These are phyloP conservation scores for Meira nashicola DNA, from an alignment of 1,284 basidiomycete species.

Conservation along the genomic window DNA sequence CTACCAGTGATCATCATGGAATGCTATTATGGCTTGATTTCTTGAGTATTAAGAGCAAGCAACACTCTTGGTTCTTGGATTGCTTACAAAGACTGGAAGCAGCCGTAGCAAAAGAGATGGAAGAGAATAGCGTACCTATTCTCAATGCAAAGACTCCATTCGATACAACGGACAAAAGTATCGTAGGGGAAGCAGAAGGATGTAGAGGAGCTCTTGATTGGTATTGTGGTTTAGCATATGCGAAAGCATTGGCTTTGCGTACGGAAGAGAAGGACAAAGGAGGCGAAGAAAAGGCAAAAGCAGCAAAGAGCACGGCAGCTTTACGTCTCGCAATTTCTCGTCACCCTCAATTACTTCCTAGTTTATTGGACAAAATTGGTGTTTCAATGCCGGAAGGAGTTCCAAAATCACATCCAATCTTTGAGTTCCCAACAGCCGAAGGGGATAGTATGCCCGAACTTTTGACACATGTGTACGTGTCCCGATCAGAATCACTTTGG, in stretches of 20 bases:
- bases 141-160: constrained; percentile 28
- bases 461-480: constrained; percentile 42
- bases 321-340: constrained; percentile 40
- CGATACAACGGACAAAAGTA: constrained; percentile 23
- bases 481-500: constrained; percentile 44
- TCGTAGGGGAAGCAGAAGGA: constrained; percentile 20
- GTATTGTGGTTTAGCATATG: constrained; percentile 41
- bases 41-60: constrained; percentile 43
- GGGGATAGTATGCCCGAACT: constrained; percentile 16
- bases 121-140: constrained; percentile 20
- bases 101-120: constrained; percentile 15
- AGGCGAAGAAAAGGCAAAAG: constrained; percentile 18
- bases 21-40: constrained; percentile 51
- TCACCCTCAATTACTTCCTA: constrained; percentile 33
- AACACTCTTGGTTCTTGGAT: constrained; percentile 43
- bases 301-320: constrained; percentile 22
- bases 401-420: constrained; percentile 12
- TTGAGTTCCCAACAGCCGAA: background rate
- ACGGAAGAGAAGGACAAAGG: constrained; percentile 37
- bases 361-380: constrained; percentile 41
- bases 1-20: constrained; percentile 39
- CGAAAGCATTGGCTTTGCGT: constrained; percentile 37
- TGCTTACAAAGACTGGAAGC: constrained; percentile 31
- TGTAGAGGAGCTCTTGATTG: constrained; percentile 42
- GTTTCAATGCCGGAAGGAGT: constrained; percentile 19